Conservation (phyloP, 208 protist genomes). For the Leishmania gerbilli region DNA sequence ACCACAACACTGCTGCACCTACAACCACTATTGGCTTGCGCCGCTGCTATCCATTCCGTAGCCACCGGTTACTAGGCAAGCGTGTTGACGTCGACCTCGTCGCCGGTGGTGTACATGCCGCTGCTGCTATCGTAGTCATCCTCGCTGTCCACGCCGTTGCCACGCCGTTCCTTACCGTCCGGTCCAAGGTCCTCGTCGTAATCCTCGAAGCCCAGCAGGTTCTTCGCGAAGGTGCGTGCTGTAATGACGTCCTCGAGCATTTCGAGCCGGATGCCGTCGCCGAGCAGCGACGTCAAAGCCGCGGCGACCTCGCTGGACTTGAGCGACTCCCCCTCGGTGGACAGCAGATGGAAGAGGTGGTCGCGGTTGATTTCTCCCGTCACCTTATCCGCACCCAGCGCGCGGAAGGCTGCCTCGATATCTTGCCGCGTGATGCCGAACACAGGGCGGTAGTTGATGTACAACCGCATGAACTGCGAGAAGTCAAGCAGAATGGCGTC, state of each 20-base stretch:
- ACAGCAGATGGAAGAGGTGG: constrained; percentile 75
- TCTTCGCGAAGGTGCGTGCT: constrained; percentile 85
- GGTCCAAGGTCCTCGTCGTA: constrained; percentile 51
- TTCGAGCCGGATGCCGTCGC: constrained; percentile 82
- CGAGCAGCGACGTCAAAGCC: constrained; percentile 85
- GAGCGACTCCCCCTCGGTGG: constrained; percentile 78
- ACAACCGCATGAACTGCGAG: constrained; percentile 91
- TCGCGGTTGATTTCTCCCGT: constrained; percentile 78
- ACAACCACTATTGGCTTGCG: background rate
- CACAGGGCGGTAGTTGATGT: constrained; percentile 95
- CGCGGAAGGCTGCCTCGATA: constrained; percentile 89
- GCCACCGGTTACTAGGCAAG: background rate
- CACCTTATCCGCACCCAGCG: constrained; percentile 73
- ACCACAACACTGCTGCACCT: background rate
- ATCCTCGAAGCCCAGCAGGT: constrained; percentile 91
- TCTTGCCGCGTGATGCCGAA: constrained; percentile 88
- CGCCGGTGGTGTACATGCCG: background rate
- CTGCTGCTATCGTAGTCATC: background rate
- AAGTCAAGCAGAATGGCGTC: constrained; percentile 88
- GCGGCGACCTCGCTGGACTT: constrained; percentile 66
- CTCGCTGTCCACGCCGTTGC: constrained; percentile 5
- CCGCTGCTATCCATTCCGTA: background rate
- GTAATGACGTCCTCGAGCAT: constrained; percentile 91
- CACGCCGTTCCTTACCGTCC: constrained; percentile 1
- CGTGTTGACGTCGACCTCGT: constrained; percentile 10